phyloP scores from a whole-genome alignment of 179 eudicot genomes.

The Actinidia arguta region DNA sequence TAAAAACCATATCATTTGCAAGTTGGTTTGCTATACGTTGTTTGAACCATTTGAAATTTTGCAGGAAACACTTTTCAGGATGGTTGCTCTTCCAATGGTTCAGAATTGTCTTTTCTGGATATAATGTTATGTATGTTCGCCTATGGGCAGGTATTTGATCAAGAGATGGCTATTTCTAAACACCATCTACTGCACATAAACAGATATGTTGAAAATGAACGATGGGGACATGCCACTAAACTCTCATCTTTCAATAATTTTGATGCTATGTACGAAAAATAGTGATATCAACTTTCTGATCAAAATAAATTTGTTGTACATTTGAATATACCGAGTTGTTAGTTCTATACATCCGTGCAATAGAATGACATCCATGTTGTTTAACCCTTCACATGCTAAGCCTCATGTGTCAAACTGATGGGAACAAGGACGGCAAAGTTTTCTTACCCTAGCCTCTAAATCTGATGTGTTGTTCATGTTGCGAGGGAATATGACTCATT shows the following conservation, averaged over 20 bases:
- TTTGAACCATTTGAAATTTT: constrained; percentile 28
- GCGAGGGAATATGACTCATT: not conserved
- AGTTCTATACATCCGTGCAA: not conserved
- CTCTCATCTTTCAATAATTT: too few relatives aligned
- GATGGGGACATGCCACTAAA: too few relatives aligned
- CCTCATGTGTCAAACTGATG: not conserved
- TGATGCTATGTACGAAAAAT: too few relatives aligned
- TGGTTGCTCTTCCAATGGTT: constrained; percentile 97
- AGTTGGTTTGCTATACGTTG: not conserved
- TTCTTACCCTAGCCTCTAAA: not conserved
- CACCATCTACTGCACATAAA: not conserved
- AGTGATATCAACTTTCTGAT: not conserved
- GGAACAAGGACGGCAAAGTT: not conserved
- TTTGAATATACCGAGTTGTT: not conserved
- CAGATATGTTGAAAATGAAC: not conserved
- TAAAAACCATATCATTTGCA: not conserved
- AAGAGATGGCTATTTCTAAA: not conserved
- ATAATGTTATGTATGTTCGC: constrained; percentile 96
- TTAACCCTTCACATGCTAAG: not conserved
- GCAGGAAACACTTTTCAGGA: constrained; percentile 95
- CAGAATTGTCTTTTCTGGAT: constrained; percentile 98
- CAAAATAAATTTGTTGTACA: not conserved
- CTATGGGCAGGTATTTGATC: constrained; percentile 85
- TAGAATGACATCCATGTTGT: not conserved
- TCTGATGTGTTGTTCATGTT: not conserved